A percentile compares a stretch with the other conserved stretches of the same genome.
Conservation (phyloP, 495 filamentous ascomycete genomes). For the Aspergillus sclerotiicarbonarius region DNA sequence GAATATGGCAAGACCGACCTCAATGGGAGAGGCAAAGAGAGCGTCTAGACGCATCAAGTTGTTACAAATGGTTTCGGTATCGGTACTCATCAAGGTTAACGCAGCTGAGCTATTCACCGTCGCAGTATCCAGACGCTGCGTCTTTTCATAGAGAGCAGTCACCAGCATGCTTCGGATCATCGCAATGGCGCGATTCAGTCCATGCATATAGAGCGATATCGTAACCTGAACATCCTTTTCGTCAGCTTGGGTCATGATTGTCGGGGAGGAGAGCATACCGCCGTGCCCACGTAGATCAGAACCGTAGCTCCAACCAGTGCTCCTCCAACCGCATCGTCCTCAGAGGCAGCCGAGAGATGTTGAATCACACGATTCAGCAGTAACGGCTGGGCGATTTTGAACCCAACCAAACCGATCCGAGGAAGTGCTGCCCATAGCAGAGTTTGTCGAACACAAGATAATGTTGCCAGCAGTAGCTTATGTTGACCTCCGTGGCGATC, state of each 20-base stretch:
- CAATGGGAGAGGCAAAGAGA: neutral
- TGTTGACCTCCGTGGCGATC: neutral
- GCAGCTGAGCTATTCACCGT: neutral
- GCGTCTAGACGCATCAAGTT: neutral
- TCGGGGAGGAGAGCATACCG: neutral
- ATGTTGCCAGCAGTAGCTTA: neutral
- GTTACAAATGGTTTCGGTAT: neutral
- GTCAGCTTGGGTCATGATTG: neutral
- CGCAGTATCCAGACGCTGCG: neutral
- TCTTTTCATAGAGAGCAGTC: neutral
- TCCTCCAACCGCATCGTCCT: neutral
- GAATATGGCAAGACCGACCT: neutral
- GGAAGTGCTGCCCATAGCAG: neutral
- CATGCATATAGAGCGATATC: neutral
- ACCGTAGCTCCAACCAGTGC: neutral
- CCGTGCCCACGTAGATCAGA: neutral
- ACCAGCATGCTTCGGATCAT: neutral
- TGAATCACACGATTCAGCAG: neutral
- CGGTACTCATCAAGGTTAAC: neutral
- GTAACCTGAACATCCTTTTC: neutral
- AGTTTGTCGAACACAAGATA: neutral
- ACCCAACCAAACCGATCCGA: neutral
- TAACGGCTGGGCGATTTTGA: constrained; percentile 6
- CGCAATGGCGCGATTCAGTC: neutral
- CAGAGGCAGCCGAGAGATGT: neutral